Evolutionary conservation across 139 green algal species (phyloP).

Genomic region (Asterochloris sp.): DNA sequence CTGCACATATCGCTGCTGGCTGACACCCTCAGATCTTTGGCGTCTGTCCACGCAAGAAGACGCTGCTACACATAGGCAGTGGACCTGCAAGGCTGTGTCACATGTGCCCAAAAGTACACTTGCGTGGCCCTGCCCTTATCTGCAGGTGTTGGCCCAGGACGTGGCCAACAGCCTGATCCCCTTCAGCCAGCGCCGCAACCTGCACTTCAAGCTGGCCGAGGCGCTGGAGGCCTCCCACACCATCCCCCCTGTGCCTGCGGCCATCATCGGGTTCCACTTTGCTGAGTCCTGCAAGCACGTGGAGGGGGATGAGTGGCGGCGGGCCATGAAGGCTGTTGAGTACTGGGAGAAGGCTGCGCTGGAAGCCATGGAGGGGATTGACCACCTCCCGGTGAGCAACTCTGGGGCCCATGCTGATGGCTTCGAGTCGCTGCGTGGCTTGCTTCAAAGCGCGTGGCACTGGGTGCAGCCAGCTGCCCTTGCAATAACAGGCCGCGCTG

Average conservation of each 20-base stretch:
- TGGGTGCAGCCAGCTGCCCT: no score
- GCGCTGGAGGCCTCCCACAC: constrained; percentile 24
- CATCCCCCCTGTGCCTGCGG: constrained; percentile 14
- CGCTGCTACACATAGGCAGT: no score
- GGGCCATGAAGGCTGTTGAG: constrained; percentile 32
- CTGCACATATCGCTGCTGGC: no score
- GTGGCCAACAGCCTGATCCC: constrained; percentile 75
- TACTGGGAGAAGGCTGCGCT: constrained; percentile 38
- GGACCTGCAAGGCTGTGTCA: no score
- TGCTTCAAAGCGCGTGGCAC: no score
- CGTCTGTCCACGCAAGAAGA: no score
- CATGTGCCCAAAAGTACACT: neutral
- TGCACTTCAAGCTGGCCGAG: constrained; percentile 62
- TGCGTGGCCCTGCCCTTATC: neutral
- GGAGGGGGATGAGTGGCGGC: constrained; percentile 36
- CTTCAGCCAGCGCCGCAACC: constrained; percentile 48
- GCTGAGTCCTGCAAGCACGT: constrained; percentile 47
- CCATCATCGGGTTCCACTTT: constrained; percentile 75
- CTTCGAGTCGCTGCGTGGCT: neutral
- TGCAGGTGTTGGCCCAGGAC: constrained; percentile 48
- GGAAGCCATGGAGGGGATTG: constrained; percentile 22
- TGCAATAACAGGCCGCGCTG: no score
- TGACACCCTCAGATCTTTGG: no score
- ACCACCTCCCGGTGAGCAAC: constrained; percentile 9
- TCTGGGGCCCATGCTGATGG: neutral